Percentiles rank a stretch among this genome's conserved stretches.
Evolutionary conservation across 352 stramenopile species (phyloP).

Genomic region (Globisporangium nunn): DNA sequence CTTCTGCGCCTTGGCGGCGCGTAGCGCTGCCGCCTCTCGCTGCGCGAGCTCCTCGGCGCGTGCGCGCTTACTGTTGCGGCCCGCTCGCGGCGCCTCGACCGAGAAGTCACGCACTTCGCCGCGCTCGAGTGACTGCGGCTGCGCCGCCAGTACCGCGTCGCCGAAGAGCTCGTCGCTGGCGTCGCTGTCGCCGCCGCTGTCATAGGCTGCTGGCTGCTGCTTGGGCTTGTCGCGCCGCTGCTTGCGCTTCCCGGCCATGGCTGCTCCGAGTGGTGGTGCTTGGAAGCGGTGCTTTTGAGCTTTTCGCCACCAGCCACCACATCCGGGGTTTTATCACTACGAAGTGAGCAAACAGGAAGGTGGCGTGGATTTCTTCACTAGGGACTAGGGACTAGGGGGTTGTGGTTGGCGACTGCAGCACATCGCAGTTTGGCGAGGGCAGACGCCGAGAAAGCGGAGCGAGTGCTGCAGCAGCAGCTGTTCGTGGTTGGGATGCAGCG

Average conservation of each 20-base stretch:
- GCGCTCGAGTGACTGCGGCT: conserved; percentile 50
- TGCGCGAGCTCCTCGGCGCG: conserved; percentile 51
- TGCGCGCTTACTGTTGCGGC: conserved; percentile 39
- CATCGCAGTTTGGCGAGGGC: too few species aligned
- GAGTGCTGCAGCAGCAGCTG: too few species aligned
- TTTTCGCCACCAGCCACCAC: background rate
- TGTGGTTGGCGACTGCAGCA: too few species aligned
- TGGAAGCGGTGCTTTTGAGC: background rate
- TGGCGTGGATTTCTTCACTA: background rate
- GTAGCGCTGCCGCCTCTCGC: conserved; percentile 40
- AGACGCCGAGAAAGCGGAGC: too few species aligned
- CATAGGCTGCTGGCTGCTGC: conserved; percentile 16
- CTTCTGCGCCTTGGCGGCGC: conserved; percentile 70
- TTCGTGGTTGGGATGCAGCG: too few species aligned
- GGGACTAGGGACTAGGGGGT: too few species aligned
- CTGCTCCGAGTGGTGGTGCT: background rate
- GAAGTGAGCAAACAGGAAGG: too few species aligned
- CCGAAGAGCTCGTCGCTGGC: conserved; percentile 18
- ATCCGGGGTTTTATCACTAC: too few species aligned
- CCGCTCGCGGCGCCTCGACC: conserved; percentile 25
- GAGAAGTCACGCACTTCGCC: conserved; percentile 59
- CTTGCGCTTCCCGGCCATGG: conserved; percentile 32
- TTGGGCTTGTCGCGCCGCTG: conserved; percentile 39
- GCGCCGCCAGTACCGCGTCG: conserved; percentile 19
- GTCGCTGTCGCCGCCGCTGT: conserved; percentile 30